phyloP scores from a whole-genome alignment of 257 asterid species.

The Gardenia jasminoides region DNA sequence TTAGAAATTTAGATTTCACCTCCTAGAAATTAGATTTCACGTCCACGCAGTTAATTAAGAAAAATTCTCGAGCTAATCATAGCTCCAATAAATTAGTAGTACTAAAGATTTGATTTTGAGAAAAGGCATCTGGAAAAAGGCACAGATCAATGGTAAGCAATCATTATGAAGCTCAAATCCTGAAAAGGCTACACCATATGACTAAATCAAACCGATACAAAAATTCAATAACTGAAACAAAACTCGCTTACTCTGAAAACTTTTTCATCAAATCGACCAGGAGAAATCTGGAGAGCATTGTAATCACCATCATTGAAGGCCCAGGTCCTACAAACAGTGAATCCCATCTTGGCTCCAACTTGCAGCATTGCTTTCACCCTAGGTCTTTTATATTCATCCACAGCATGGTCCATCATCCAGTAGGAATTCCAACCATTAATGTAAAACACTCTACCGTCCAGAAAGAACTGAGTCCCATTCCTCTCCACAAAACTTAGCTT shows the following conservation, averaged over 20 bases:
- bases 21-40: not conserved
- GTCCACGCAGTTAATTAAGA: not conserved
- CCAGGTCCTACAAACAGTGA: conserved; percentile 97
- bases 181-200: not conserved
- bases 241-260: conserved; percentile 73
- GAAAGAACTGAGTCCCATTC: conserved; percentile 86
- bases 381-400: conserved; percentile 54
- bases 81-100: not conserved
- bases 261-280: conserved; percentile 79
- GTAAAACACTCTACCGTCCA: conserved; percentile 84
- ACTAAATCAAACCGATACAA: not conserved
- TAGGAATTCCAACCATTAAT: conserved; percentile 98
- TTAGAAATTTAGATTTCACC: not conserved
- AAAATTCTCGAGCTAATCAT: not conserved
- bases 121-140: conserved; percentile 4
- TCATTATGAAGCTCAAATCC: not conserved
- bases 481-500: conserved; percentile 81
- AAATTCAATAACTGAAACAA: not conserved
- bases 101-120: not conserved
- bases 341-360: conserved; percentile 92
- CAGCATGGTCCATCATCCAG: conserved; percentile 98
- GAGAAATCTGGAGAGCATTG: conserved; percentile 87
- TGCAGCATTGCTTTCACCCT: conserved; percentile 71
- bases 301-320: conserved; percentile 95
- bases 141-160: not conserved